phyloP scores from a whole-genome alignment of 148 eudicot genomes.

The Rhododendron ferrugineum region DNA sequence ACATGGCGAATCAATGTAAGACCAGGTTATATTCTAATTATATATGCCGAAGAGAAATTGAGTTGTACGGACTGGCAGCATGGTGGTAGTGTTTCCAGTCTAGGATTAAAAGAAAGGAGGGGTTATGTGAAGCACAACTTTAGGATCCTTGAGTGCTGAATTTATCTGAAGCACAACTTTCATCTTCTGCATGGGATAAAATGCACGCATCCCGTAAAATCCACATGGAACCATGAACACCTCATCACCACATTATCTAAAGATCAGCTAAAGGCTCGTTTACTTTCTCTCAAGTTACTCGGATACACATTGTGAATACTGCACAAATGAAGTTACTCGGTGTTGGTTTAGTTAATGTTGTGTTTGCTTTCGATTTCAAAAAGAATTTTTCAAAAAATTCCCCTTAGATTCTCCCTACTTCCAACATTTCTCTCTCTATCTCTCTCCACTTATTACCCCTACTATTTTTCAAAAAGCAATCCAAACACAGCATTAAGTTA shows the following conservation, averaged over 20 bases:
- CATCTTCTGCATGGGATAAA: neutral
- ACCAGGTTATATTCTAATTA: neutral
- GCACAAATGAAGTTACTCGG: neutral
- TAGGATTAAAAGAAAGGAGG: neutral
- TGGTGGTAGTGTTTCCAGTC: neutral
- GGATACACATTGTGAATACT: neutral
- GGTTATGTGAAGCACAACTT: neutral
- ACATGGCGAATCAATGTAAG: neutral
- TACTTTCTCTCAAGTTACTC: neutral
- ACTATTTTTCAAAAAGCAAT: no score
- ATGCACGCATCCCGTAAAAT: neutral
- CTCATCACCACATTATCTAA: neutral
- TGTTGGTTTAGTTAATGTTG: neutral
- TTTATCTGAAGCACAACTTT: neutral
- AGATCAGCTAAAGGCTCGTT: neutral
- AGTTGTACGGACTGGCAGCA: neutral
- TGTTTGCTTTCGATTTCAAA: no score
- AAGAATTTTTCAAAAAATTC: no score
- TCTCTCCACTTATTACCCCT: no score
- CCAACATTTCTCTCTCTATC: no score
- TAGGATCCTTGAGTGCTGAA: neutral
- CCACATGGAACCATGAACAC: neutral
- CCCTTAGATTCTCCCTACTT: no score
- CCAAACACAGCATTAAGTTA: no score
- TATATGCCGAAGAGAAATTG: neutral